phyloP scores from a whole-genome alignment of 2,329 filamentous ascomycete species.

The Ophiocordyceps sinensis region DNA sequence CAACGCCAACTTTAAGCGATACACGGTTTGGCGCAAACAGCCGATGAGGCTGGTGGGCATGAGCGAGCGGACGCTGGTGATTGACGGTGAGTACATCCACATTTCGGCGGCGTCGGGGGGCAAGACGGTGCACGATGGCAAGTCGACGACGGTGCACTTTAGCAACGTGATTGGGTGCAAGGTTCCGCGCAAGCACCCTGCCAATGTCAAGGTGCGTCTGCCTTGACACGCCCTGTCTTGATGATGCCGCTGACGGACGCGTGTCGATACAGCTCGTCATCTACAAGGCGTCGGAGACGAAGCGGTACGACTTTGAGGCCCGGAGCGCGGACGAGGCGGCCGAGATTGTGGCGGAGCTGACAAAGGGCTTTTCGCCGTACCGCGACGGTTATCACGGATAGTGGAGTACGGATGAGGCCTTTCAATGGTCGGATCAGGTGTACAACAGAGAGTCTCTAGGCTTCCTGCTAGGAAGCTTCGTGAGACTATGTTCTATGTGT shows the following conservation, averaged over 20 bases:
- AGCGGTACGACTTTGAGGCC: conserved; percentile 78
- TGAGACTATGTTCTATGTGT: too few species aligned
- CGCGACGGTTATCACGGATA: conserved; percentile 28
- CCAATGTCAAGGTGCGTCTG: conserved; percentile 57
- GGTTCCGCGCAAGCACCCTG: conserved; percentile 64
- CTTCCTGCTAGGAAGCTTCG: too few species aligned
- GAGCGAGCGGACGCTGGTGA: conserved; percentile 61
- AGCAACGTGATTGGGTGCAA: conserved; percentile 72
- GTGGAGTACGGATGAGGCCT: too few species aligned
- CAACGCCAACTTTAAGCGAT: conserved; percentile 54
- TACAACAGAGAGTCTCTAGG: too few species aligned
- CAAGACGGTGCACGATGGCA: conserved; percentile 51
- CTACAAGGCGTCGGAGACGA: conserved; percentile 61
- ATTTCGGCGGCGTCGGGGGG: conserved; percentile 60
- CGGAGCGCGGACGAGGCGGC: conserved; percentile 54
- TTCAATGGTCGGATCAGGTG: too few species aligned
- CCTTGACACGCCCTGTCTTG: not conserved
- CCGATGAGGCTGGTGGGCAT: conserved; percentile 66
- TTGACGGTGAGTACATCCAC: conserved; percentile 77
- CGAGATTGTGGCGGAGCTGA: conserved; percentile 68
- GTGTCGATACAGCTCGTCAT: conserved; percentile 41
- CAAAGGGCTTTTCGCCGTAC: conserved; percentile 59
- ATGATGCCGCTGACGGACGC: conserved; percentile 2
- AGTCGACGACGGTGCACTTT: conserved; percentile 72
- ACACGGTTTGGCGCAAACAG: conserved; percentile 69